Base-by-base conservation (phyloP, 345 rosid species). In the Gossypium australe region DNA sequence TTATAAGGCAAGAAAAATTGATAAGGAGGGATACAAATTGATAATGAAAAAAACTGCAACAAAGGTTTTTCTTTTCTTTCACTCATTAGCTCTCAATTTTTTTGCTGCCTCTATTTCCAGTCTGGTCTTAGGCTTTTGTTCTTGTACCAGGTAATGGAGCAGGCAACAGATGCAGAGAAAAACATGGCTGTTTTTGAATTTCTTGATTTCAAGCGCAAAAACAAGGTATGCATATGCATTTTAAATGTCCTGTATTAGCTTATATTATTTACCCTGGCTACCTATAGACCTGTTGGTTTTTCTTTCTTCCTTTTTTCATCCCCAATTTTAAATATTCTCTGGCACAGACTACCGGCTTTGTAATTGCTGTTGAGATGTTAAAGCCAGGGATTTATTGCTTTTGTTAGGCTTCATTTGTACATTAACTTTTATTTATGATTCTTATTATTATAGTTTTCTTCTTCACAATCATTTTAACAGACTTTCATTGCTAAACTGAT, bases 11-110 rank as follows among this genome's bases (percentile, higher is more conserved):
- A 92, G 92, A 83, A 96, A 93, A 86, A 89, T 96, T 82, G 97
- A 96, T 67, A 90, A 80, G 81, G 99, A 96, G 14, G 98, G 93
- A 60, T 96, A 96, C 81, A 96, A 96, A 84, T 88, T 94, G 47
- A 96, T 96, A 81, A 93, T 96, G 99, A 96, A 96, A 87, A 96
- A 93, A 86, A 86, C 92, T 53, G 97, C 97, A 3, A 95, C 97
- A 16, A 95, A 95, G 97, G 99, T 95, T 52, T 62, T 67, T 45
- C 24, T 70, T 41, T 61, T 68, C 47, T 25, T 57, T 62, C 59
- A 73, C 63, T 57, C 25, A n/a, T 64, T 58, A 65, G 66, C 75
- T 59, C 45, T 75, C 73, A 11, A 55, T 75, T 22, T 66, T 59
- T 56, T 60, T 29, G 24, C 7, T 62, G 48, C 44, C 52, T 17